Percentiles rank a stretch among this genome's conserved stretches.
These are phyloP conservation scores for Vanrija sp. DNA, from an alignment of 1,284 basidiomycete species.

Conservation along the genomic window DNA sequence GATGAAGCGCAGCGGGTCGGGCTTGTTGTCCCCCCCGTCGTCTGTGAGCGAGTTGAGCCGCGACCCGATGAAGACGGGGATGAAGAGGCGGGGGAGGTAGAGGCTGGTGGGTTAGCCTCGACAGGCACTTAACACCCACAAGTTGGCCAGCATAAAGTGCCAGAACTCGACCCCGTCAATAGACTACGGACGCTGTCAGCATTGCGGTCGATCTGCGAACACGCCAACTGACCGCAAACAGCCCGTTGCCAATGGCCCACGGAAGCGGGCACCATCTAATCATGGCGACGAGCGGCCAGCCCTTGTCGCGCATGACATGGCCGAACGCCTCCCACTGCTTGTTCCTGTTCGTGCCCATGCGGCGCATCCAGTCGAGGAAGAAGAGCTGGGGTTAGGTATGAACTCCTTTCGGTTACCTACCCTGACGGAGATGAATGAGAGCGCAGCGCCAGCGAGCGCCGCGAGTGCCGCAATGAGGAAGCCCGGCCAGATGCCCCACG, in stretches of 20 bases:
- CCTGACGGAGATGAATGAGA: constrained; percentile 44
- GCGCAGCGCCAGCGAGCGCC: constrained; percentile 34
- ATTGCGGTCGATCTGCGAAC: too few relatives aligned
- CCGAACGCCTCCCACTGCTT: constrained; percentile 48
- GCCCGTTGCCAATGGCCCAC: constrained; percentile 46
- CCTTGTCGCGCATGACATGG: constrained; percentile 47
- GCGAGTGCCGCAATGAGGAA: constrained; percentile 32
- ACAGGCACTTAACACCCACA: constrained; percentile 20
- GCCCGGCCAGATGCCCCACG: constrained; percentile 46
- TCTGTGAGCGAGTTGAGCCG: constrained; percentile 41
- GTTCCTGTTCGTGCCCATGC: constrained; percentile 31
- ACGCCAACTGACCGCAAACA: constrained; percentile 42
- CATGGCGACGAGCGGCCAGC: constrained; percentile 45
- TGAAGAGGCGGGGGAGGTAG: constrained; percentile 38
- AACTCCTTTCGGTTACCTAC: constrained; percentile 25
- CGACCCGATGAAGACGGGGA: constrained; percentile 48
- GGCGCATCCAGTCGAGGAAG: constrained; percentile 42
- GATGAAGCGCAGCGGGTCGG: constrained; percentile 42
- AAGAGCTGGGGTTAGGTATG: constrained; percentile 27
- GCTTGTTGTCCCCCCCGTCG: constrained; percentile 17
- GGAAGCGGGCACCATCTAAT: constrained; percentile 48
- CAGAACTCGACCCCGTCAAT: constrained; percentile 45
- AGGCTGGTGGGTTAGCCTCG: constrained; percentile 16
- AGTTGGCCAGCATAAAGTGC: constrained; percentile 45
- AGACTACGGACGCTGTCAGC: constrained; percentile 24